Evolutionary conservation across 192 early-diverging fungal species (phyloP), one percentile per base, ranked within the genome.

Genomic region (Powellomyces hirtus): DNA sequence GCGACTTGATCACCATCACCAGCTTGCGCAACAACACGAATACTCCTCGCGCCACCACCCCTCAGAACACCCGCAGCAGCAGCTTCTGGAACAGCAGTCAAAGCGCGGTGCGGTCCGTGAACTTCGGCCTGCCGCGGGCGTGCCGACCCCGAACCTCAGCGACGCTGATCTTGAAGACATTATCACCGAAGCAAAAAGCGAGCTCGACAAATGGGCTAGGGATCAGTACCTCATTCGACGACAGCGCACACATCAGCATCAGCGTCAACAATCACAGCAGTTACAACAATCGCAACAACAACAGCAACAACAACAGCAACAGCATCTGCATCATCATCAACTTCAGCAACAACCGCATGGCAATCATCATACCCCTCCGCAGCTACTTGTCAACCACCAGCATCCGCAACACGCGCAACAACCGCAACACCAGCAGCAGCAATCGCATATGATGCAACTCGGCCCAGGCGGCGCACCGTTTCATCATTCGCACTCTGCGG

Each of bases 111-210:
- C 10, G 8, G 8, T 18, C 40, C 40, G 18, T 42, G 18, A 13
- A 8, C 59, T n/a, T 26, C 42, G 62, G 3, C 14, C 49, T 26
- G n/a, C 20, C 20, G 14, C 14, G 2, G 24, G 35, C 27, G 29
- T 14, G 6, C 13, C 44, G 14, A 26, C n/a, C 0, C 8, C 18
- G 45, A n/a, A 33, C 0, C n/a, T 67, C 27, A 22, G 24, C 16
- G 53, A 57, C 27, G 30, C 18, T 20, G 64, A 56, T 13, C 18
- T 67, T 22, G 50, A 57, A 20, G 53, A 33, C 33, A 57, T 67
- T 42, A 55, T 55, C n/a, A 18, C 16, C 6, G 34, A 42, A 55
- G 65, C 53, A 20, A 51, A 53, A 4, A 20, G 52, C 0, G 16
- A 37, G n/a, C 38, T 67, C 2, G 52, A 57, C 44, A 16, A 18